phyloP scores from a whole-genome alignment of 192 early-diverging fungal species.

The Entomortierella lignicola region DNA sequence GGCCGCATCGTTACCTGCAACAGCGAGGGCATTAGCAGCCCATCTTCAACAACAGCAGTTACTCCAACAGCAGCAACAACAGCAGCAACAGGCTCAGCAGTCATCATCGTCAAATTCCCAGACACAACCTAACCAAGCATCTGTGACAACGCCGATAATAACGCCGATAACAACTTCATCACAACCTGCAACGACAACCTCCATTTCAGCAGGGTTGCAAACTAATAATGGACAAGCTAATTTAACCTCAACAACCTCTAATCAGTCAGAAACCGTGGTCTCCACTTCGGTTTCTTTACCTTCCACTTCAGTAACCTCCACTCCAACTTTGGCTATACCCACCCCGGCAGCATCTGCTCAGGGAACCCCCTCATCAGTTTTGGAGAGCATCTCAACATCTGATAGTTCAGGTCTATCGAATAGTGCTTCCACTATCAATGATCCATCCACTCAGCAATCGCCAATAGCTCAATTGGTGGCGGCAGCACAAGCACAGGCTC shows the following conservation, averaged over 20 bases:
- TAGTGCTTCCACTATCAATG: neutral
- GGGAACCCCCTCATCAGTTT: conserved; percentile 14
- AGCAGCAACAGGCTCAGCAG: conserved; percentile 10
- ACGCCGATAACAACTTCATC: neutral
- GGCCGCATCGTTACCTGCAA: conserved; percentile 33
- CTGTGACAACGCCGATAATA: neutral
- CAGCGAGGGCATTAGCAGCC: conserved; percentile 32
- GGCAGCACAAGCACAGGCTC: conserved; percentile 15
- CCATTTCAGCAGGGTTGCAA: conserved; percentile 7
- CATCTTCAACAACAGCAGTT: conserved; percentile 41
- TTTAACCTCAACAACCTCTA: conserved; percentile 1
- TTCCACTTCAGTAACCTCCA: conserved; percentile 1
- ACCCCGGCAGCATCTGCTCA: conserved; percentile 7
- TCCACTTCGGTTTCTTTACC: neutral
- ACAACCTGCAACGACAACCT: neutral
- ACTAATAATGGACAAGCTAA: conserved; percentile 21
- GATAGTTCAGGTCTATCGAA: neutral
- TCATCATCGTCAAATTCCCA: conserved; percentile 4
- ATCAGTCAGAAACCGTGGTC: neutral
- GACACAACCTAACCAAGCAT: neutral
- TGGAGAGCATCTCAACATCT: no score
- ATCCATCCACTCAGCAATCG: neutral
- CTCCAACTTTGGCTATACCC: conserved; percentile 31
- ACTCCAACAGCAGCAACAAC: conserved; percentile 24
- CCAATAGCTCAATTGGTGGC: conserved; percentile 17